phyloP scores from a whole-genome alignment of 2,329 filamentous ascomycete genomes.

The Rhexocercosporidium sp. region DNA sequence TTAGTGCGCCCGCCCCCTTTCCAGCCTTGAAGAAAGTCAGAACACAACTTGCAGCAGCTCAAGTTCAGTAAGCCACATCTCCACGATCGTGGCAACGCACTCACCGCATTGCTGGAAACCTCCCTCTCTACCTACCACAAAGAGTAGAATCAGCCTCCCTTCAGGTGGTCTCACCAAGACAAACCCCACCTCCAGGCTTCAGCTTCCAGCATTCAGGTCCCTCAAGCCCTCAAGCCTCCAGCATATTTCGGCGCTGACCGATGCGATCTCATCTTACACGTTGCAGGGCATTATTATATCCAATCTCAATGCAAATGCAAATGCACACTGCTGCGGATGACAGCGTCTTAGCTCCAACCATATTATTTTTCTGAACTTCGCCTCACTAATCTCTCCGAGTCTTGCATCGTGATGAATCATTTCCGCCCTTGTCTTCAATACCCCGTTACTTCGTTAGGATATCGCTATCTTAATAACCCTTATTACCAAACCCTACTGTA shows the following conservation, averaged over 20 bases:
- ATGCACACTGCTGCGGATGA: not conserved
- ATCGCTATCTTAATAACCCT: not conserved
- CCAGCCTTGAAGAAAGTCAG: not conserved
- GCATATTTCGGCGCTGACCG: conserved; percentile 2
- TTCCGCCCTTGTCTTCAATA: not conserved
- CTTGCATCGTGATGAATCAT: not conserved
- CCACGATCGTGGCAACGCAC: not conserved
- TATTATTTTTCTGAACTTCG: not conserved
- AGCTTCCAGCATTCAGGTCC: not conserved
- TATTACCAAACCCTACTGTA: not conserved
- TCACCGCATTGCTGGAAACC: not conserved
- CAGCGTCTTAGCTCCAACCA: not conserved
- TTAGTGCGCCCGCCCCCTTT: not conserved
- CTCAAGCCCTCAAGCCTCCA: conserved; percentile 6
- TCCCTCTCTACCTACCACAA: too few relatives aligned
- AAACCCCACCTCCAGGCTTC: conserved; percentile 3
- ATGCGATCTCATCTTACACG: not conserved
- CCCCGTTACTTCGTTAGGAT: not conserved
- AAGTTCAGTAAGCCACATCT: not conserved
- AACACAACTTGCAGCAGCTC: not conserved
- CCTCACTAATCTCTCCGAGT: conserved; percentile 6
- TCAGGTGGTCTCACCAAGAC: not conserved
- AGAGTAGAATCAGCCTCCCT: not conserved
- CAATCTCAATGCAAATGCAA: not conserved
- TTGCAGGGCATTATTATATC: not conserved